Percentiles rank a stretch among this genome's conserved stretches.
phyloP scores from a whole-genome alignment of 2,329 filamentous ascomycete genomes.

The Grosmannia penicillata region DNA sequence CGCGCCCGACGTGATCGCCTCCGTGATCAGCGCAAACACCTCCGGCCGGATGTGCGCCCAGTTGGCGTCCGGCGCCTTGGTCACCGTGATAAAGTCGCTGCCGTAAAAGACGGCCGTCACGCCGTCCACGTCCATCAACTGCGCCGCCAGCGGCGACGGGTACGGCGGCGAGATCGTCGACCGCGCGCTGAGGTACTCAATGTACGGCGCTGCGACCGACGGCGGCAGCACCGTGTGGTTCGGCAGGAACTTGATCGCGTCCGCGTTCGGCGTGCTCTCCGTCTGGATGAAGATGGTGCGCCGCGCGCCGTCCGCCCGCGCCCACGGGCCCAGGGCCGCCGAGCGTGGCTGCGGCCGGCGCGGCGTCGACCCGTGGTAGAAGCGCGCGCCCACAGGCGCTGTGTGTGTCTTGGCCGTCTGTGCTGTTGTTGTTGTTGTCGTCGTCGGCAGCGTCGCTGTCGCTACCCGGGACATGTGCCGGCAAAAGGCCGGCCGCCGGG shows the following conservation, averaged over 20 bases:
- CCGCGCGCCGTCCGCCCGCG: constrained; percentile 18
- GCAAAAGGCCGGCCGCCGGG: constrained; percentile 9
- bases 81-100: constrained; percentile 90
- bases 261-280: constrained; percentile 83
- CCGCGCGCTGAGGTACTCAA: constrained; percentile 84
- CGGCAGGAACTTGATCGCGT: constrained; percentile 91
- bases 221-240: constrained; percentile 76
- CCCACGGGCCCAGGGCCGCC: constrained; percentile 4
- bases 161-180: constrained; percentile 79
- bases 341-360: constrained; percentile 13
- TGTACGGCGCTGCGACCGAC: constrained; percentile 56
- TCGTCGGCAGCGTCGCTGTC: constrained; percentile 4
- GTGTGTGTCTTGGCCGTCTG: neutral
- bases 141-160: constrained; percentile 78
- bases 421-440: neutral
- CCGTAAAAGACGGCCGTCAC: constrained; percentile 94
- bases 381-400: neutral
- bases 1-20: constrained; percentile 74
- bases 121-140: constrained; percentile 85
- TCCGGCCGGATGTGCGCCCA: constrained; percentile 95
- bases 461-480: constrained; percentile 6
- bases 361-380: constrained; percentile 5
- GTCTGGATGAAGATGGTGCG: constrained; percentile 97
- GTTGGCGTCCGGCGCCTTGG: constrained; percentile 72
- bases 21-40: constrained; percentile 87